Percentiles rank a stretch among this genome's conserved stretches.
Evolutionary conservation across 345 rosid species (phyloP).

Genomic region (Rhizophora apiculata): DNA sequence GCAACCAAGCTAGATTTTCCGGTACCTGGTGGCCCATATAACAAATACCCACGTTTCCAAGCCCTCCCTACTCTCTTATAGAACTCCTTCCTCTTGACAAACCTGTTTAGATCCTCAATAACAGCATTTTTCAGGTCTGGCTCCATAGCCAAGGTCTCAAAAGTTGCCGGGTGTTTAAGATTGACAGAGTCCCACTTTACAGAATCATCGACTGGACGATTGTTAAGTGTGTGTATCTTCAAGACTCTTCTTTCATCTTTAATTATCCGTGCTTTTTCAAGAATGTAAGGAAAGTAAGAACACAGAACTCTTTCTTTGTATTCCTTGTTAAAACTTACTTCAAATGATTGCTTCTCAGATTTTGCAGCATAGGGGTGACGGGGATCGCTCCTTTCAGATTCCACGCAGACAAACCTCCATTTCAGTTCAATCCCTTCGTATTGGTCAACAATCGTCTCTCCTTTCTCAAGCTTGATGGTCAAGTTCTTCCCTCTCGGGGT

Average conservation of each 20-base stretch:
- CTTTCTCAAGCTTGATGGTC: constrained; percentile 44
- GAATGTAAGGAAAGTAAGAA: constrained; percentile 41
- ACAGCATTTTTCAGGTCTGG: constrained; percentile 36
- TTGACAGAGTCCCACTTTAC: constrained; percentile 49
- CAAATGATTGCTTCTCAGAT: constrained; percentile 33
- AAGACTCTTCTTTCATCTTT: constrained; percentile 35
- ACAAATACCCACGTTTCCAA: constrained; percentile 68
- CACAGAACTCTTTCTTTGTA: constrained; percentile 44
- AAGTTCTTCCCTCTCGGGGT: constrained; percentile 42
- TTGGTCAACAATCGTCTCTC: constrained; percentile 43
- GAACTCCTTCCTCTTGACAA: constrained; percentile 50
- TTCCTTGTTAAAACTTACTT: constrained; percentile 48
- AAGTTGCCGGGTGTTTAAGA: constrained; percentile 63
- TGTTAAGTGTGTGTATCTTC: constrained; percentile 48
- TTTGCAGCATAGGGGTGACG: constrained; percentile 6
- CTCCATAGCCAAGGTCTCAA: constrained; percentile 69
- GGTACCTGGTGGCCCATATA: constrained; percentile 74
- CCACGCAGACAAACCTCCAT: constrained; percentile 41
- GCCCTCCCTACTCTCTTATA: constrained; percentile 61
- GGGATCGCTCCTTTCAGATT: constrained; percentile 15
- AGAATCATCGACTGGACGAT: background rate
- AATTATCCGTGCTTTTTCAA: constrained; percentile 30
- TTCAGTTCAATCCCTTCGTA: constrained; percentile 41
- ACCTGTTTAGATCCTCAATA: constrained; percentile 52
- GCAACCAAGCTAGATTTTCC: constrained; percentile 77